phyloP scores from a whole-genome alignment of 768 basidiomycete genomes.

The Termitomyces eurrhizus region DNA sequence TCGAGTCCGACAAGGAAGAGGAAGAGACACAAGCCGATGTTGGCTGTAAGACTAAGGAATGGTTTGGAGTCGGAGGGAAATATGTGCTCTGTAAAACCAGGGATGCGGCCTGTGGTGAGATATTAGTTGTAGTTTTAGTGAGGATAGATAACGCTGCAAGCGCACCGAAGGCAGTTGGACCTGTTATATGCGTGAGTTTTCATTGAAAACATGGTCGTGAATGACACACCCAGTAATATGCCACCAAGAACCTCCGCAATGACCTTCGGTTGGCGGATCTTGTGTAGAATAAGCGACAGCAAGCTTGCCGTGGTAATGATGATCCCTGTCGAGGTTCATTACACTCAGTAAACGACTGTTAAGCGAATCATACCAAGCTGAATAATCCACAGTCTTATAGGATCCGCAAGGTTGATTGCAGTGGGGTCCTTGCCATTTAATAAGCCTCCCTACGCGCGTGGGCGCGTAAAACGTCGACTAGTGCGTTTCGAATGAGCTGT shows the following conservation, averaged over 20 bases:
- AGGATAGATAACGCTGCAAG: not conserved
- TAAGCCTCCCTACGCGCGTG: slow-evolving; percentile 56
- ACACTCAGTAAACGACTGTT: not conserved
- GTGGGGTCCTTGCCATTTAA: slow-evolving; percentile 74
- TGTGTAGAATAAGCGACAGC: slow-evolving; percentile 68
- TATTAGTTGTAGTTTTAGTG: not conserved
- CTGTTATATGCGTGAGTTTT: slow-evolving; percentile 23
- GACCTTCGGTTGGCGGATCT: slow-evolving; percentile 80
- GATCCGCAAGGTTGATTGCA: slow-evolving; percentile 59
- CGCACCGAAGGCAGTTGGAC: slow-evolving; percentile 47
- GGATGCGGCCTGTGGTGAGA: slow-evolving; percentile 59
- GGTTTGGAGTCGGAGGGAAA: slow-evolving; percentile 72
- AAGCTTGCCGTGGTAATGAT: slow-evolving; percentile 80
- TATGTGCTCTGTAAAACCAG: slow-evolving; percentile 81
- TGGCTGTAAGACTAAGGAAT: slow-evolving; percentile 82
- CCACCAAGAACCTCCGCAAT: slow-evolving; percentile 86
- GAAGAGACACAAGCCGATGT: slow-evolving; percentile 85
- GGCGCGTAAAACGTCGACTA: not conserved
- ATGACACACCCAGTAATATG: slow-evolving; percentile 70
- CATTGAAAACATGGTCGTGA: slow-evolving; percentile 39
- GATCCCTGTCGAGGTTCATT: slow-evolving; percentile 45
- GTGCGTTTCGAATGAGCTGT: not conserved
- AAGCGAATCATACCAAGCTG: slow-evolving; percentile 57
- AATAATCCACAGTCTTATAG: slow-evolving; percentile 73
- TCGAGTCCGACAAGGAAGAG: slow-evolving; percentile 93